Base-by-base conservation (phyloP, 2,329 filamentous ascomycete genomes). In the Colletotrichum coccodes region DNA sequence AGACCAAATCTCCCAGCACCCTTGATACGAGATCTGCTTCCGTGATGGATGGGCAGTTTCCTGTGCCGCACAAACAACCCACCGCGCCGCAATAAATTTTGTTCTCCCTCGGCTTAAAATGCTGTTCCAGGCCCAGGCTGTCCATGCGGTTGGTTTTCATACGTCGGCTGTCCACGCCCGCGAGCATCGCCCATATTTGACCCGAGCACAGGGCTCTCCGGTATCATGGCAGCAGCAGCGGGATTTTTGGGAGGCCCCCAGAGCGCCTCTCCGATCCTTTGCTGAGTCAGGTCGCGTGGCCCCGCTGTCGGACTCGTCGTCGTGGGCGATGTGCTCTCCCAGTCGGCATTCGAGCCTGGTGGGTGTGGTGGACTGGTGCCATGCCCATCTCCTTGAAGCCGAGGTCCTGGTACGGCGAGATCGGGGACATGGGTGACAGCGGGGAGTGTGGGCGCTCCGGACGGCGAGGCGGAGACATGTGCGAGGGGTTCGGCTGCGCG, bases 241-340 rank as follows among this genome's bases (percentile, higher is more conserved):
- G 67, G 50, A 32, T 32, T 67, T 32, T 50, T 54, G 18, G 72
- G n/a, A 18, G 72, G 26, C 36, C 78, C 78, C 78, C 78, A 80
- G 6, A 80, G 63, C 28, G 78, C 78, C 50, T 77, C 76, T 7
- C 77, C 78, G 16, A 79, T 68, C 21, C 64, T 74, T 47, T 76
- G 65, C 71, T 79, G 78, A 52, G 76, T 77, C 26, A 76, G 73
- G 52, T 73, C 74, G 36, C 77, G 72, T n/a, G 71, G 70, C 21
- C 71, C 72, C 23, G 38, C 38, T 5, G 32, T 53, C 30, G 49
- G 16, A 34, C 65, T 9, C 47, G 34, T 32, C 68, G 23, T 68
- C 59, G 60, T 68, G 59, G 34, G 66, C 60, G 50, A 74, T 36
- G 42, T 69, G 6, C 38, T 70, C 30, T 47, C 40, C 63, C 63